Conservation (phyloP, 257 asterid species). For the Nicotiana undulata region DNA sequence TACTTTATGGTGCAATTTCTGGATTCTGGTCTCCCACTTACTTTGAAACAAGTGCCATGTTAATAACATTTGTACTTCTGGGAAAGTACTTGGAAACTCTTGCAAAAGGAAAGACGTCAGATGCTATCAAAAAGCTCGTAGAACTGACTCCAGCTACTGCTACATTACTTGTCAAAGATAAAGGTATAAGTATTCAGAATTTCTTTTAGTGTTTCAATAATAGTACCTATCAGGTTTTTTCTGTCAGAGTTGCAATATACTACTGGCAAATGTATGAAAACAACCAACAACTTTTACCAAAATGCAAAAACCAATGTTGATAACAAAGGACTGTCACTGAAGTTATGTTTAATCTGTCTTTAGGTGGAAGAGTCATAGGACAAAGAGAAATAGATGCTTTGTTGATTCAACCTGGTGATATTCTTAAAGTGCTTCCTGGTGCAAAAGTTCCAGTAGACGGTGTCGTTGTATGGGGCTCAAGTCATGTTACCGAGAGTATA, state of each 20-base stretch:
- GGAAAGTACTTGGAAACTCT: slow-evolving; percentile 92
- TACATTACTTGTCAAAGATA: slow-evolving; percentile 56
- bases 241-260: no score
- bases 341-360: slow-evolving; percentile 3
- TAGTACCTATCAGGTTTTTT: no score
- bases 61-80: slow-evolving; percentile 85
- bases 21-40: slow-evolving; percentile 92
- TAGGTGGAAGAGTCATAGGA: slow-evolving; percentile 76
- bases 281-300: no score
- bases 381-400: slow-evolving; percentile 91
- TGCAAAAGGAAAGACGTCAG: slow-evolving; percentile 98
- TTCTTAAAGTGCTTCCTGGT: slow-evolving; percentile 88
- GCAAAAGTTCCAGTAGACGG: slow-evolving; percentile 92
- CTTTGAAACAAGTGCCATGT: slow-evolving; percentile 98
- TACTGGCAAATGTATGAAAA: no score
- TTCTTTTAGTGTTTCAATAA: not conserved
- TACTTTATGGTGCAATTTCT: slow-evolving; percentile 80
- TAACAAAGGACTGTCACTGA: not conserved
- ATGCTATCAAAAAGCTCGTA: slow-evolving; percentile 90
- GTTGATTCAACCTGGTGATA: slow-evolving; percentile 90
- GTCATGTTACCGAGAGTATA: slow-evolving; percentile 92
- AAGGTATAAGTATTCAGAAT: slow-evolving; percentile 31
- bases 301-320: not conserved
- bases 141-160: slow-evolving; percentile 97
- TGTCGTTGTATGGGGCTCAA: slow-evolving; percentile 89